Evolutionary conservation across 768 basidiomycete species (phyloP), one percentile per base, ranked within the genome.

Genomic region (Termitomyces sp.): DNA sequence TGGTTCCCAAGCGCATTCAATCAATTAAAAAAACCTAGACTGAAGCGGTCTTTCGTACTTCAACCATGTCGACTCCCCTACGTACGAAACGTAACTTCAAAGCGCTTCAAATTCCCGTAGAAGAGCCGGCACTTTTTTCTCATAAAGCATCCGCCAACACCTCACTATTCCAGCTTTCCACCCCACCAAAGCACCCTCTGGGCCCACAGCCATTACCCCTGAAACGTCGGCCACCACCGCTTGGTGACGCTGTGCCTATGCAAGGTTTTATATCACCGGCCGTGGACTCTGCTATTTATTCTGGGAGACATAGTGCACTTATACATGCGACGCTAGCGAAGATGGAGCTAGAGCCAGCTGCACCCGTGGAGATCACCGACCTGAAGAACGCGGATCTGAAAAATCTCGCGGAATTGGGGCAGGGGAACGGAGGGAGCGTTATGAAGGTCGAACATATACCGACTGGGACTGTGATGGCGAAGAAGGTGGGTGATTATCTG

Each of bases 401-500:
- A 72, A 88, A 94, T 60, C 68, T 98, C 40, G 81, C 82, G 53
- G 96, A 99, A 72, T 79, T 99, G 2, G 97, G 97, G 2, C 87
- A 91, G 63, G 97, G 97, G 5, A 98, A 98, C 66, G 95, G 97
- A 0, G 97, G 97, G 54, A 97, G 94, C 48, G 97, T 99, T 48
- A 91, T 94, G 73, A 91, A 89, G 72, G 95, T 97, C 12, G 85
- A 95, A 71, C 97, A 98, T 68, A 77, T 83, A 5, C 94, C 94
- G 10, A 91, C 91, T 39, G 87, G 88, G 35, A 92, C 85, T 7
- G 81, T 94, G 63, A 98, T 99, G 96, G 97, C 97, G 4, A 95
- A 97, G 78, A 99, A 99, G 85, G 97, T 88, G 66, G 54, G 86
- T 70, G 12, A 34, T 16, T 3, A 23, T 32, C 6, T 10, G 6